Conservation (phyloP, 441 rosid species). For the Gossypium gossypioides region DNA sequence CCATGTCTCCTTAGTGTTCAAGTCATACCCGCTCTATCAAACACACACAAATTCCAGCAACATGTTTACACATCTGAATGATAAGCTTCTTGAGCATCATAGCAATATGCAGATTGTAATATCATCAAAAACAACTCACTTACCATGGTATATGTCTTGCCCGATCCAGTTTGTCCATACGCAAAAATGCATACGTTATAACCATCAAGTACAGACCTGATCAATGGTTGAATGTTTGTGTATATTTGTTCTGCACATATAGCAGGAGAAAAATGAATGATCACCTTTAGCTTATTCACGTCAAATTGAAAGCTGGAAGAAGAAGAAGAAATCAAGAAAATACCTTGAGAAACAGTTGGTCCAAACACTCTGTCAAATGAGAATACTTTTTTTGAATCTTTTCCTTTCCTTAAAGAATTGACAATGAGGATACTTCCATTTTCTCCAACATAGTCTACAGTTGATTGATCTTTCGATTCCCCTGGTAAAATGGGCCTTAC, state of each 20-base stretch:
- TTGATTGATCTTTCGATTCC: conserved; percentile 54
- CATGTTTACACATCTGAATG: neutral
- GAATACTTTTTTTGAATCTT: conserved; percentile 72
- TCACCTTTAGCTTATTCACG: neutral
- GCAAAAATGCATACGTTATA: conserved; percentile 89
- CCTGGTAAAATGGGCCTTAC: conserved; percentile 75
- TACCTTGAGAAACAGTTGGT: conserved; percentile 68
- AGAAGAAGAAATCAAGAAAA: neutral
- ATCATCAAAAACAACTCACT: neutral
- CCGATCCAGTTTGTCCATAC: conserved; percentile 95
- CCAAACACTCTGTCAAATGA: conserved; percentile 77
- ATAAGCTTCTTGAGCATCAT: neutral
- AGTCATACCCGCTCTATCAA: conserved; percentile 75
- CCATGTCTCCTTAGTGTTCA: conserved; percentile 64
- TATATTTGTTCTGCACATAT: conserved; percentile 59
- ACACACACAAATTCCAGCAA: neutral
- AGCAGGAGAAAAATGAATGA: neutral
- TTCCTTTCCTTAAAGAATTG: conserved; percentile 73
- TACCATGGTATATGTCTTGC: conserved; percentile 95
- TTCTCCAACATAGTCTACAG: conserved; percentile 79
- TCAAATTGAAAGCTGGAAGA: neutral
- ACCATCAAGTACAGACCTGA: conserved; percentile 83
- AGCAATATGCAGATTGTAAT: neutral
- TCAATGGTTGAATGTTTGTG: conserved; percentile 57
- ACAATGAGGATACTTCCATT: conserved; percentile 81